A percentile compares a stretch with the other conserved stretches of the same genome.
Evolutionary conservation across 768 basidiomycete genomes (phyloP).

Genomic region (Grammothele lineata): DNA sequence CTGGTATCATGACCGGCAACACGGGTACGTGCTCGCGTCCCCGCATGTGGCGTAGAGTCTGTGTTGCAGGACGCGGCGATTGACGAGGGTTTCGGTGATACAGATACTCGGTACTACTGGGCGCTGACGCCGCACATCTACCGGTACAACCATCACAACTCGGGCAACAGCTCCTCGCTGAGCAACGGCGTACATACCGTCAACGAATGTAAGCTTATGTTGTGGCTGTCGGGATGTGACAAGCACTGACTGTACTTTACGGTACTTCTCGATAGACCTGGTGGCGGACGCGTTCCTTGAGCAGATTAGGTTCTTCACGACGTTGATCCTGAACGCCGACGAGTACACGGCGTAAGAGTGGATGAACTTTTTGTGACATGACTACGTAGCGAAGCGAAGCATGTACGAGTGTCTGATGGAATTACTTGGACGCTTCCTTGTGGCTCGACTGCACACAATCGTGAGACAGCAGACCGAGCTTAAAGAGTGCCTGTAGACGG

Average conservation of each 20-base stretch:
- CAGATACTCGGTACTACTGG: conserved; percentile 45
- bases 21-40: conserved; percentile 27
- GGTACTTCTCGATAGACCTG: too few relatives aligned
- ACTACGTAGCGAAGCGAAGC: too few relatives aligned
- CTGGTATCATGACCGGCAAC: conserved; percentile 34
- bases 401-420: neutral
- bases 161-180: conserved; percentile 17
- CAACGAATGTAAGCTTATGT: conserved; percentile 25
- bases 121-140: conserved; percentile 42
- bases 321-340: conserved; percentile 41
- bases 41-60: conserved; percentile 6
- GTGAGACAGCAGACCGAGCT: too few relatives aligned
- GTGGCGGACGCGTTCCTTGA: conserved; percentile 34
- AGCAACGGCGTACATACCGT: conserved; percentile 25
- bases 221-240: too few relatives aligned
- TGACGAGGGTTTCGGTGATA: neutral
- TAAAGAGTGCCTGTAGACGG: too few relatives aligned
- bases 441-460: too few relatives aligned
- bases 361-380: too few relatives aligned
- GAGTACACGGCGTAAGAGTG: conserved; percentile 25
- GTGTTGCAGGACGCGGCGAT: neutral
- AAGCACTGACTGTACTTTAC: neutral
- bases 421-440: too few relatives aligned
- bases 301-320: conserved; percentile 40
- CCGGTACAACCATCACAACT: conserved; percentile 34